These are phyloP conservation scores for Nicotiana rustica DNA, from an alignment of 305 asterid genomes.

Conservation along the genomic window DNA sequence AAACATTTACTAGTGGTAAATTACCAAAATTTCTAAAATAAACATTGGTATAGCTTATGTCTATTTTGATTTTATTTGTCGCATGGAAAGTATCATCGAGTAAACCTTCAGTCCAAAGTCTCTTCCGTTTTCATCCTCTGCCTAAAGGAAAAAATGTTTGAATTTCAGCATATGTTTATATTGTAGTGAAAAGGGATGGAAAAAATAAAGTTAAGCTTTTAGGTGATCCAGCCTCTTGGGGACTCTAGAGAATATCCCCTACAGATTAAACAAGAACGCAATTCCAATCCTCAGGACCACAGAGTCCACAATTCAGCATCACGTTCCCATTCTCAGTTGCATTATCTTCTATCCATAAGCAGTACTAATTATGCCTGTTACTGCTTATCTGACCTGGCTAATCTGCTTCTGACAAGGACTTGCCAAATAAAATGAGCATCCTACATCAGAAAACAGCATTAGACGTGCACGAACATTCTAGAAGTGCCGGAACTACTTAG, in stretches of 20 bases:
- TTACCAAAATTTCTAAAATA: neutral
- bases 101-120: neutral
- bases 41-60: neutral
- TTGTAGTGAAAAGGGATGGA: neutral
- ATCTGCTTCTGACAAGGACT: neutral
- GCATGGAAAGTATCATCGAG: neutral
- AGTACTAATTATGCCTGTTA: neutral
- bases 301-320: constrained; percentile 13
- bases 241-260: neutral
- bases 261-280: neutral
- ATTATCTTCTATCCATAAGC: constrained; percentile 16
- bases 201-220: neutral
- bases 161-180: neutral
- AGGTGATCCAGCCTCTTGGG: constrained; percentile 18
- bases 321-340: constrained; percentile 13
- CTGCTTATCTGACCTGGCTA: constrained; percentile 24
- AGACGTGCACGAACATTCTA: neutral
- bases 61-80: neutral
- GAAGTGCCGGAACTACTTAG: constrained; percentile 6
- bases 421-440: constrained; percentile 24
- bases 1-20: neutral
- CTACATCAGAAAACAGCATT: neutral
- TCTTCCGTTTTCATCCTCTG: constrained; percentile 22
- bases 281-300: constrained; percentile 10
- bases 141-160: constrained; percentile 19